Base-by-base conservation (phyloP, 768 basidiomycete species). In the Coprinellus aureogranulatus region DNA sequence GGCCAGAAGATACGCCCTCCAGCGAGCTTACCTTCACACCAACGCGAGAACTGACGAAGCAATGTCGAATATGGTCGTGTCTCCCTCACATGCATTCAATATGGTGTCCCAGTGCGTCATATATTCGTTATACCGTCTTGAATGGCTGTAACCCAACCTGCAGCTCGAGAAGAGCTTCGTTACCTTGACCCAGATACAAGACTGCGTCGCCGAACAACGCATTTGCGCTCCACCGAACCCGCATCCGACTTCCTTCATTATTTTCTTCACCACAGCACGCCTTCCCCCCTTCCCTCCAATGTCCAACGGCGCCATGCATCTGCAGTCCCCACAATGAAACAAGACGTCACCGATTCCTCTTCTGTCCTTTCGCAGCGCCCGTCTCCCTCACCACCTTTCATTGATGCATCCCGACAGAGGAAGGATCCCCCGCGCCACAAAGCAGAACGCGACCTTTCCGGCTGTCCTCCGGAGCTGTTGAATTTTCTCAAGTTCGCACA, bases 11-110 rank as follows among this genome's bases (percentile, higher is more conserved):
- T 34, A 14, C 34, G 34, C 34, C 34, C 68, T 70, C 30, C 25
- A 65, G 68, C 34, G 8, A 47, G 37, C 2, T 20, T 9, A 26
- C 56, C 12, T 23, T 30, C 31, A 23, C 42, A 25, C 39, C 34
- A 12, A n/a, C 46, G 9, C 34, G 34, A 34, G 26, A n/a, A 22
- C 49, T 30, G 61, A 67, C 73, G n/a, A 65, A 70, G 41, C 69
- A 70, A 52, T 78, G 75, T 64, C 69, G 76, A 55, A 77, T 76
- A 60, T 79, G 81, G 74, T 76, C 79, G 54, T 82, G 75, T 67
- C 72, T 75, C 51, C 54, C 65, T 23, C 68, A 72, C 52, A 77
- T 73, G 51, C 78, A 83, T 64, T 76, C 78, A 2, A 62, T 80
- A 6, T 81, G 77, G 74, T 80, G 77, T 65, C 75, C 79, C 63